phyloP scores from a whole-genome alignment of 1,139 yeast species.

The Lodderomyces metapsilosis region DNA sequence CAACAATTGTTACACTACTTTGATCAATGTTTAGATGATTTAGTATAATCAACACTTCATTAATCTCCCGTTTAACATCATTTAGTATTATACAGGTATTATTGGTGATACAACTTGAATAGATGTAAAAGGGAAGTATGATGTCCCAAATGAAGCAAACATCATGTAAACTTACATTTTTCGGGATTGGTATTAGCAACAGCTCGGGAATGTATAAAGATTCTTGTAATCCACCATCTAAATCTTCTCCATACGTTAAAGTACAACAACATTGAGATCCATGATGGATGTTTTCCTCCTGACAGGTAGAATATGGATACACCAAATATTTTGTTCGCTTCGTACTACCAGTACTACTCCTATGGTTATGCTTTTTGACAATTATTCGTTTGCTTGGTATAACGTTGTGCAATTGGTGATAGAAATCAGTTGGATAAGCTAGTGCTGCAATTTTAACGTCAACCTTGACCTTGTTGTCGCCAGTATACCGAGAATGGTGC shows the following conservation, averaged over 20 bases:
- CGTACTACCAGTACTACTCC: not conserved
- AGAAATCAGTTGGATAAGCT: slow-evolving; percentile 25
- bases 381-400: slow-evolving; percentile 16
- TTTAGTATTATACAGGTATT: slow-evolving; percentile 28
- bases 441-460: slow-evolving; percentile 27
- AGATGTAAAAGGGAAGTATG: slow-evolving; percentile 34
- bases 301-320: slow-evolving; percentile 32
- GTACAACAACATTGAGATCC: slow-evolving; percentile 19
- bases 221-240: slow-evolving; percentile 45
- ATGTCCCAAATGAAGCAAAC: slow-evolving; percentile 34
- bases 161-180: slow-evolving; percentile 36
- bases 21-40: slow-evolving; percentile 31
- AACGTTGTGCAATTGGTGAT: slow-evolving; percentile 3
- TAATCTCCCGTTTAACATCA: slow-evolving; percentile 29
- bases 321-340: slow-evolving; percentile 26
- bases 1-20: slow-evolving; percentile 28
- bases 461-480: slow-evolving; percentile 15
- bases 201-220: slow-evolving; percentile 30
- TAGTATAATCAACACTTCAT: slow-evolving; percentile 37
- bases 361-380: slow-evolving; percentile 6
- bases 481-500: not conserved
- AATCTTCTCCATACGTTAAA: slow-evolving; percentile 33
- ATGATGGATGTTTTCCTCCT: slow-evolving; percentile 9
- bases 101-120: slow-evolving; percentile 10
- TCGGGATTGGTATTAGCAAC: slow-evolving; percentile 29